phyloP scores from a whole-genome alignment of 305 asterid genomes.

The Striga hermonthica region DNA sequence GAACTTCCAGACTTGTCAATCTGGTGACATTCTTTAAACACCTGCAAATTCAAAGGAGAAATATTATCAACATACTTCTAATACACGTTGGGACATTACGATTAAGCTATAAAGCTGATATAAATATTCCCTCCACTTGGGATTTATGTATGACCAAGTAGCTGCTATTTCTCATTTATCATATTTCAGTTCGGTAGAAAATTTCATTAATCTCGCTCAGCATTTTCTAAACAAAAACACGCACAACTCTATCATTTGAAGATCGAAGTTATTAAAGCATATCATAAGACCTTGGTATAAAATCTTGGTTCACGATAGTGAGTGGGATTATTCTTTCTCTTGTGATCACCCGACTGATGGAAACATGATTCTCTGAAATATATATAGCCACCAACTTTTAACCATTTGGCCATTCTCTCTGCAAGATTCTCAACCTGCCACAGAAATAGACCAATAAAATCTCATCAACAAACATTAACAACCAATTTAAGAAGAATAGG shows the following conservation, averaged over 20 bases:
- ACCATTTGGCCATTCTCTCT: conserved; percentile 78
- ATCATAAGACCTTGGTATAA: conserved; percentile 70
- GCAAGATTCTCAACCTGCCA: conserved; percentile 71
- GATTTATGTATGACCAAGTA: not conserved
- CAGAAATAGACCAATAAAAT: conserved; percentile 21
- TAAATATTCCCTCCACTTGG: not conserved
- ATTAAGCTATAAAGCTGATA: conserved; percentile 7
- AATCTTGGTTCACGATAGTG: conserved; percentile 95
- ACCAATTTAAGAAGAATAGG: not conserved
- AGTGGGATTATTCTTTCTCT: conserved; percentile 78
- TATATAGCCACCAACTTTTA: conserved; percentile 86
- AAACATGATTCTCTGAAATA: conserved; percentile 96
- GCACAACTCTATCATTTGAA: no score
- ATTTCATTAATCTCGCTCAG: not conserved
- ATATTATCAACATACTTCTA: conserved; percentile 11
- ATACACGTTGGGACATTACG: conserved; percentile 2
- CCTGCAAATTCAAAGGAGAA: conserved; percentile 39
- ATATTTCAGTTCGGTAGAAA: not conserved
- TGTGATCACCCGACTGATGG: conserved; percentile 94
- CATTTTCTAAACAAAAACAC: not conserved
- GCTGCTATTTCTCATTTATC: not conserved
- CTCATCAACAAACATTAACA: not conserved
- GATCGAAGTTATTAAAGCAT: not conserved
- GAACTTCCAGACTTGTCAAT: conserved; percentile 53
- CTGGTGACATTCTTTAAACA: conserved; percentile 66